Evolutionary conservation across 495 filamentous ascomycete genomes (phyloP).

Genomic region (Neurospora tetrasperma): DNA sequence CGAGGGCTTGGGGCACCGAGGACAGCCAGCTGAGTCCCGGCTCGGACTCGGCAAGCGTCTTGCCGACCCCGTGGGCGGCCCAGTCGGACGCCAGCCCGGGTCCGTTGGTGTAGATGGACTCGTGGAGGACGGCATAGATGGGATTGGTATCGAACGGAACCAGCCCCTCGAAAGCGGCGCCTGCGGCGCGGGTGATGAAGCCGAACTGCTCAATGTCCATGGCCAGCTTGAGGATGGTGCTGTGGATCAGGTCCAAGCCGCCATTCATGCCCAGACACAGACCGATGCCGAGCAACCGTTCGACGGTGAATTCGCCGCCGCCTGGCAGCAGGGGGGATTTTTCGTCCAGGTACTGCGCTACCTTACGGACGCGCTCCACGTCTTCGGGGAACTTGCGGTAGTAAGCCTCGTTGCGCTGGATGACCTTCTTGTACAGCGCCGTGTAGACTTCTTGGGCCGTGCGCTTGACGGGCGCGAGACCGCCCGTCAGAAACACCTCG

Average conservation of each 20-base stretch:
- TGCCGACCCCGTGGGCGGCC: constrained; percentile 38
- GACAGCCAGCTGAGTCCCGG: constrained; percentile 25
- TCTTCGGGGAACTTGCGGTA: constrained; percentile 84
- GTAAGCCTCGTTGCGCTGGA: constrained; percentile 56
- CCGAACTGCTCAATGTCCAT: constrained; percentile 64
- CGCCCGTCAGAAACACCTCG: constrained; percentile 77
- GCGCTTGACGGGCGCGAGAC: constrained; percentile 64
- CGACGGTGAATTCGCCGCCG: constrained; percentile 58
- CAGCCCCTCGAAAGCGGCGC: constrained; percentile 53
- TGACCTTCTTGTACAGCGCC: constrained; percentile 55
- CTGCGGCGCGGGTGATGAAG: constrained; percentile 58
- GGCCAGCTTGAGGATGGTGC: constrained; percentile 55
- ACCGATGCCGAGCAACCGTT: constrained; percentile 65
- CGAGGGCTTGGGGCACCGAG: constrained; percentile 5
- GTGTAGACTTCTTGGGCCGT: constrained; percentile 67
- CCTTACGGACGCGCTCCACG: constrained; percentile 53
- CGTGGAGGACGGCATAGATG: constrained; percentile 80
- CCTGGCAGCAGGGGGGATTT: constrained; percentile 46
- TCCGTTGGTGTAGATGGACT: constrained; percentile 66
- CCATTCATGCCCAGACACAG: constrained; percentile 68
- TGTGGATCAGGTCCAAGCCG: constrained; percentile 58
- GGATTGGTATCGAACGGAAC: constrained; percentile 62
- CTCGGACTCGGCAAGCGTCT: constrained; percentile 23
- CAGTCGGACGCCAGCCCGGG: constrained; percentile 35
- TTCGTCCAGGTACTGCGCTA: constrained; percentile 51